Percentiles rank a stretch among this genome's conserved stretches.
Evolutionary conservation across 2,329 filamentous ascomycete species (phyloP).

Genomic region (Thielaviopsis ethacetica): DNA sequence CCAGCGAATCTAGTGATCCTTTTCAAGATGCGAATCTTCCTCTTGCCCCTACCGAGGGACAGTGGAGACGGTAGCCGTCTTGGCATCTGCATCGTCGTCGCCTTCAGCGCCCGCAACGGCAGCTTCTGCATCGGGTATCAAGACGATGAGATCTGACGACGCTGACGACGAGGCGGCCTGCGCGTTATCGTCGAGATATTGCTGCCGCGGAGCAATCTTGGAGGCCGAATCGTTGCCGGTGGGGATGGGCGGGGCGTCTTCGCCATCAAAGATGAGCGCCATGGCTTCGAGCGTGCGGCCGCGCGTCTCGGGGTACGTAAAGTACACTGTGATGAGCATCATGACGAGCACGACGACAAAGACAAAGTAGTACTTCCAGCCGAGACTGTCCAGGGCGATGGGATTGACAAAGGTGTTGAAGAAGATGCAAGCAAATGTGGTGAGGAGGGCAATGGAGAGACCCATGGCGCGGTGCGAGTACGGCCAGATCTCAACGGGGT

Average conservation of each 20-base stretch:
- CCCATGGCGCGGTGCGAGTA: slow-evolving; percentile 40
- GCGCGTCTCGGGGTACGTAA: slow-evolving; percentile 72
- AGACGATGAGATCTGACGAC: no score
- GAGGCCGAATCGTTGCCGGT: background rate
- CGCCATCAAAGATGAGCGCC: slow-evolving; percentile 11
- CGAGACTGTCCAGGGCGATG: slow-evolving; percentile 22
- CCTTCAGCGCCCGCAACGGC: no score
- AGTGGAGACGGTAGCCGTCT: no score
- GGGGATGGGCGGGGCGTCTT: background rate
- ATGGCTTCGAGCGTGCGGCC: slow-evolving; percentile 21
- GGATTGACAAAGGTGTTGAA: slow-evolving; percentile 30
- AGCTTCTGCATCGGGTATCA: no score
- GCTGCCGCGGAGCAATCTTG: no score
- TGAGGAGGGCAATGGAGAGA: slow-evolving; percentile 40
- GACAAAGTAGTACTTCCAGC: slow-evolving; percentile 28
- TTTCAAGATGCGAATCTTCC: no score
- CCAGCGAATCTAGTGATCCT: no score
- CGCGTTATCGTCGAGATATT: no score
- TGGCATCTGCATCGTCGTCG: no score
- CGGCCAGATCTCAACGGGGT: slow-evolving; percentile 43
- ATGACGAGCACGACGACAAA: slow-evolving; percentile 28
- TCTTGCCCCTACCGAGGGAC: no score
- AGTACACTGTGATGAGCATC: slow-evolving; percentile 44
- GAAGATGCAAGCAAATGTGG: slow-evolving; percentile 26
- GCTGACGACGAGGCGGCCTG: no score